These are phyloP conservation scores for Talaromyces sp. DNA, from an alignment of 2,329 filamentous ascomycete genomes.

Conservation along the genomic window DNA sequence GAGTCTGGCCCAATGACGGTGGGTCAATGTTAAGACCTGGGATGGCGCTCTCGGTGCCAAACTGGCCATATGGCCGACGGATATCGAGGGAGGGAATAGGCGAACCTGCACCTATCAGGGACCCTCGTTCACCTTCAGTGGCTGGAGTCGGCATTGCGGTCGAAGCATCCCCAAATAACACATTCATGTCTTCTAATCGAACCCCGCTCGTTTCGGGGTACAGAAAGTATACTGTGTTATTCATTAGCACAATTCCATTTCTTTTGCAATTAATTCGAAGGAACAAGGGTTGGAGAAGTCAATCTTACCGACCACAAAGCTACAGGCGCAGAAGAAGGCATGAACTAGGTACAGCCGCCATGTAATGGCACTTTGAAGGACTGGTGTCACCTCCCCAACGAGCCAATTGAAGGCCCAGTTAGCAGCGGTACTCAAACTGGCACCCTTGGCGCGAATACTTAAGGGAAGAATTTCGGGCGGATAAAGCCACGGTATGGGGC, in stretches of 20 bases:
- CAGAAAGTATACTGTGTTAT: conserved; percentile 79
- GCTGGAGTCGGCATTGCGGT: conserved; percentile 79
- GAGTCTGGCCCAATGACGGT: conserved; percentile 60
- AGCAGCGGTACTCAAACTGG: conserved; percentile 90
- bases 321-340: conserved; percentile 93
- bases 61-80: conserved; percentile 49
- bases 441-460: conserved; percentile 95
- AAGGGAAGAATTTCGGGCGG: conserved; percentile 97
- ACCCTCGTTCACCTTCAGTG: conserved; percentile 76
- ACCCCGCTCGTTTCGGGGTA: conserved; percentile 97
- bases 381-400: conserved; percentile 91
- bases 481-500: conserved; percentile 96
- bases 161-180: conserved; percentile 89
- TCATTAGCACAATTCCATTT: not conserved
- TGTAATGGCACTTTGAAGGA: conserved; percentile 86
- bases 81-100: conserved; percentile 77
- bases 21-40: conserved; percentile 82
- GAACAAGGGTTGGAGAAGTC: conserved; percentile 5
- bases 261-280: not conserved
- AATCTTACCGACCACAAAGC: conserved; percentile 88
- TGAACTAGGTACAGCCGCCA: conserved; percentile 95
- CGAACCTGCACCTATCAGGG: conserved; percentile 76
- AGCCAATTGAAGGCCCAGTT: conserved; percentile 99
- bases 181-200: conserved; percentile 94
- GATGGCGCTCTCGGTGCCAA: conserved; percentile 69